Percentiles rank a stretch among this genome's conserved stretches.
These are phyloP conservation scores for Cercophora samala DNA, from an alignment of 495 filamentous ascomycete species.

Conservation along the genomic window DNA sequence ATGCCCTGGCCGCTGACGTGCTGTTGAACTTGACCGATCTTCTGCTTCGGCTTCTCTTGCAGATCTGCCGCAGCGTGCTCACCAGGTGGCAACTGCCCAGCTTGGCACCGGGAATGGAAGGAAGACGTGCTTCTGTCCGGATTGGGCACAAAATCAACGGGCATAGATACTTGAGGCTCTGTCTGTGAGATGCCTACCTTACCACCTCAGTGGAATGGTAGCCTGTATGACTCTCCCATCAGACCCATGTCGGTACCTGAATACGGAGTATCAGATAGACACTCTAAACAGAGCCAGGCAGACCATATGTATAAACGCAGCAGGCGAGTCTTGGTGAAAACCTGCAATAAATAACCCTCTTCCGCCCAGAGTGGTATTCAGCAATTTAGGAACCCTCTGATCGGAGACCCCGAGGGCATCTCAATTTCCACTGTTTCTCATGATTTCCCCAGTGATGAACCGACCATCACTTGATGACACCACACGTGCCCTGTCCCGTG, in stretches of 20 bases:
- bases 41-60: slow-evolving; percentile 30
- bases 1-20: slow-evolving; percentile 21
- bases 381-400: neutral
- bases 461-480: neutral
- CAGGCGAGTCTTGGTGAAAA: no score
- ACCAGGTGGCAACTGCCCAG: slow-evolving; percentile 2
- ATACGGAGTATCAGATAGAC: neutral
- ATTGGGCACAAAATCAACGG: neutral
- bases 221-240: neutral
- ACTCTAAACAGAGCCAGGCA: no score
- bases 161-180: neutral
- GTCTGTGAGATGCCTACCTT: no score
- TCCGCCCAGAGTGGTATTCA: neutral
- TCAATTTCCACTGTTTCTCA: neutral
- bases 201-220: no score
- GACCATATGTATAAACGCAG: no score
- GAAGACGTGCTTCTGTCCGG: neutral
- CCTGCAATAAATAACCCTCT: no score
- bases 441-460: neutral
- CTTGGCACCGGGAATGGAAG: slow-evolving; percentile 1
- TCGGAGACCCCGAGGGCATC: neutral
- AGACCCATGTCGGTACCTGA: neutral
- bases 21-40: slow-evolving; percentile 24
- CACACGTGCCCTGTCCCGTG: slow-evolving; percentile 17
- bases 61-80: slow-evolving; percentile 25